phyloP scores from a whole-genome alignment of 208 protist genomes.

The Endotrypanum monterogeii region DNA sequence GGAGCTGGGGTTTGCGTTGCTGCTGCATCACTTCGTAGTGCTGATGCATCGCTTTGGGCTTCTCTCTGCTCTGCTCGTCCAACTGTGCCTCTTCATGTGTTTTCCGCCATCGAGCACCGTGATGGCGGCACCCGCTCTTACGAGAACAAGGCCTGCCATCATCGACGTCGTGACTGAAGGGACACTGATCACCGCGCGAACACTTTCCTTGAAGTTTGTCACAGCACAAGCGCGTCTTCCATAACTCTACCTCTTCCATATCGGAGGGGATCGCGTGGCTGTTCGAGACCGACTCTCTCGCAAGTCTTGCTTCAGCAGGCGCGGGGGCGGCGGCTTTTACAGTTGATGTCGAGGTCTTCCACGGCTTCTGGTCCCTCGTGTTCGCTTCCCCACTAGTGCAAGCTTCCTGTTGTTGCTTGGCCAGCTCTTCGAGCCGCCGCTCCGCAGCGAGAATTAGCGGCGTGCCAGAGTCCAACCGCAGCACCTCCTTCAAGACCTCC shows the following conservation, averaged over 20 bases:
- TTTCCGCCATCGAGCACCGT: slow-evolving; percentile 63
- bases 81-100: slow-evolving; percentile 30
- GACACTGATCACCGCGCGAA: slow-evolving; percentile 40
- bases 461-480: slow-evolving; percentile 57
- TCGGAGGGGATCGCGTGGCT: slow-evolving; percentile 1
- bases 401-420: slow-evolving; percentile 7
- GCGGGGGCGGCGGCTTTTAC: neutral
- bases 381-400: neutral
- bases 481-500: slow-evolving; percentile 74
- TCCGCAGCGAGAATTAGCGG: slow-evolving; percentile 79
- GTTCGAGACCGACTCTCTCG: neutral
- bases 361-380: neutral
- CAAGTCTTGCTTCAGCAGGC: neutral
- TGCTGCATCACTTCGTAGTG: slow-evolving; percentile 19
- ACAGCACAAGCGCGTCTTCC: slow-evolving; percentile 72
- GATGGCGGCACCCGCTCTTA: slow-evolving; percentile 54
- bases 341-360: neutral
- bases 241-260: slow-evolving; percentile 57
- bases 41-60: slow-evolving; percentile 8
- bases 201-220: slow-evolving; percentile 56
- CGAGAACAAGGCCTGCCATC: slow-evolving; percentile 71
- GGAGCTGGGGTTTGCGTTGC: slow-evolving; percentile 1
- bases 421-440: slow-evolving; percentile 46
- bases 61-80: slow-evolving; percentile 19
- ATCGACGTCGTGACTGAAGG: slow-evolving; percentile 71